These are phyloP conservation scores for Crithidia mellificae DNA, from an alignment of 208 protist species.

Conservation along the genomic window DNA sequence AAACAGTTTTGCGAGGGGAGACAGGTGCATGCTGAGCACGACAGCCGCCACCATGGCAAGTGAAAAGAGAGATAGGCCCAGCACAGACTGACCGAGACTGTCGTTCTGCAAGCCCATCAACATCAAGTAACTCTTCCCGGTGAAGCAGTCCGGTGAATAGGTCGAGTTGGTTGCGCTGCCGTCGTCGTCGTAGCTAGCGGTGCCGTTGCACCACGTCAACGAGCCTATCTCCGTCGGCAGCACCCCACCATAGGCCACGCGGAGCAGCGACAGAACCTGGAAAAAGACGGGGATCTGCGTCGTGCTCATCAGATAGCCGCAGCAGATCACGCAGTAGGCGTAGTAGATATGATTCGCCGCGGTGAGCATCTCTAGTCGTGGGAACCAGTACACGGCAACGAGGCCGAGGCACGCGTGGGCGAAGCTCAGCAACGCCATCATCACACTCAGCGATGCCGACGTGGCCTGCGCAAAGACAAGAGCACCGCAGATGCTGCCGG, in stretches of 20 bases:
- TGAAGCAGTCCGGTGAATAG: conserved; percentile 12
- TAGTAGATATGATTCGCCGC: conserved; percentile 41
- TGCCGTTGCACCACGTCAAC: conserved; percentile 29
- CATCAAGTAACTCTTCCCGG: conserved; percentile 10
- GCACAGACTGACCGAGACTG: conserved; percentile 5
- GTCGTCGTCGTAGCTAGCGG: background rate
- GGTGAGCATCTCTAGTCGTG: conserved; percentile 25
- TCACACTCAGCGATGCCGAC: conserved; percentile 24
- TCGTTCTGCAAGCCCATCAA: conserved; percentile 26
- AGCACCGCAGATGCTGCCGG: conserved; percentile 28
- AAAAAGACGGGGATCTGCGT: conserved; percentile 36
- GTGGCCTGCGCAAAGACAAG: conserved; percentile 33
- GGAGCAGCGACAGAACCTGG: conserved; percentile 40
- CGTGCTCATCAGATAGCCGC: conserved; percentile 52
- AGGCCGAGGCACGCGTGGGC: conserved; percentile 40
- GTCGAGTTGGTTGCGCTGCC: background rate
- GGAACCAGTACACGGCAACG: conserved; percentile 45
- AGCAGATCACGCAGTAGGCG: conserved; percentile 54
- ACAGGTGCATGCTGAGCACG: conserved; percentile 29
- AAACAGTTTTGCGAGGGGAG: background rate
- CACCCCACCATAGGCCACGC: conserved; percentile 50
- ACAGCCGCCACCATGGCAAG: conserved; percentile 15
- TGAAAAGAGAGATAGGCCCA: conserved; percentile 15
- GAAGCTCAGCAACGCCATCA: conserved; percentile 45
- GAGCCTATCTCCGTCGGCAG: conserved; percentile 33